A percentile compares a stretch with the other conserved stretches of the same genome.
phyloP scores from a whole-genome alignment of 352 stramenopile species.

The Phytophthora megakarya region DNA sequence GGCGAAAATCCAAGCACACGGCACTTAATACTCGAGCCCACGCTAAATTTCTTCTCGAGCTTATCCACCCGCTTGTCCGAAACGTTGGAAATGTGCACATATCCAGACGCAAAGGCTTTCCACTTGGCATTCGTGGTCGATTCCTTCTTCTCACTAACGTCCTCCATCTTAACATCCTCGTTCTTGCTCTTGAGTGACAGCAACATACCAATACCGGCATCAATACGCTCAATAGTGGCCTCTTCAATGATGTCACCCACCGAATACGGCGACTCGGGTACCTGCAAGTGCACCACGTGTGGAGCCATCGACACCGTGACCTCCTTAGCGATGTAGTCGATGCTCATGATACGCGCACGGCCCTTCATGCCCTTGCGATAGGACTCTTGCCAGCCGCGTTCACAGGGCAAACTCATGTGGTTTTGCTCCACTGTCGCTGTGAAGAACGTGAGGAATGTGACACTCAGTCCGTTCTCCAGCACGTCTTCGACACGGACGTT shows the following conservation, averaged over 20 bases:
- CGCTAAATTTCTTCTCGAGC: slow-evolving; percentile 85
- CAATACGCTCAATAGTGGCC: slow-evolving; percentile 80
- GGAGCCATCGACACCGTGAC: slow-evolving; percentile 87
- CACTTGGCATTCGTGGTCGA: slow-evolving; percentile 58
- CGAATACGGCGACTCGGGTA: slow-evolving; percentile 53
- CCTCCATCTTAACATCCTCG: slow-evolving; percentile 61
- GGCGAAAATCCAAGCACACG: slow-evolving; percentile 86
- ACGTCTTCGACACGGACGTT: slow-evolving; percentile 93
- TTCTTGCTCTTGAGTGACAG: slow-evolving; percentile 69
- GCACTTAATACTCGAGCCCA: slow-evolving; percentile 65
- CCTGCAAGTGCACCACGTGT: slow-evolving; percentile 83
- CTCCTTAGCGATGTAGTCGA: slow-evolving; percentile 75
- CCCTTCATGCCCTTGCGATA: slow-evolving; percentile 88
- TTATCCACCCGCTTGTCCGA: slow-evolving; percentile 85
- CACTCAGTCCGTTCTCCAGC: slow-evolving; percentile 79
- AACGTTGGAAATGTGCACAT: slow-evolving; percentile 90
- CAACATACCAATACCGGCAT: slow-evolving; percentile 86
- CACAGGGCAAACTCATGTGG: slow-evolving; percentile 87
- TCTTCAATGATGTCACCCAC: slow-evolving; percentile 79
- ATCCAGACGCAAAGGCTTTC: slow-evolving; percentile 82
- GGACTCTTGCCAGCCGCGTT: slow-evolving; percentile 71
- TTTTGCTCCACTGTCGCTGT: slow-evolving; percentile 87
- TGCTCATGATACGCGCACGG: slow-evolving; percentile 83
- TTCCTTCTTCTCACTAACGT: slow-evolving; percentile 34
- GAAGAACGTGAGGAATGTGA: slow-evolving; percentile 92